phyloP scores from a whole-genome alignment of 2,329 filamentous ascomycete species.

The Cladophialophora chaetospira region DNA sequence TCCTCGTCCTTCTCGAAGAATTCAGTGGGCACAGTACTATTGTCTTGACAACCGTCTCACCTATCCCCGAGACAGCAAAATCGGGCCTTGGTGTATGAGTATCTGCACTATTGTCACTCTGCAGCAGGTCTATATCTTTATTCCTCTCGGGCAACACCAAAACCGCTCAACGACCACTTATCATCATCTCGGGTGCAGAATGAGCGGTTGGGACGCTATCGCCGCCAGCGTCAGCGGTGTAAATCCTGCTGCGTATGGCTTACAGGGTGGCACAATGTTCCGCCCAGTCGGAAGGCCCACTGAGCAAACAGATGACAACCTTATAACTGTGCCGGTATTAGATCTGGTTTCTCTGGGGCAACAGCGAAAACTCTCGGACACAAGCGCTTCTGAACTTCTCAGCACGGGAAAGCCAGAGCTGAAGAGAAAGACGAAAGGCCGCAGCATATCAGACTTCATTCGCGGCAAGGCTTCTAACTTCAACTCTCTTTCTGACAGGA shows the following conservation, averaged over 20 bases:
- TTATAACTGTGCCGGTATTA: conserved; percentile 29
- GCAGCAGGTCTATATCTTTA: no score
- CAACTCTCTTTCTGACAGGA: neutral
- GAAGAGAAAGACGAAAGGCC: neutral
- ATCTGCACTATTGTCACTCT: no score
- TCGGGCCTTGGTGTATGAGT: no score
- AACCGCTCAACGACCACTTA: no score
- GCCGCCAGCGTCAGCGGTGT: conserved; percentile 3
- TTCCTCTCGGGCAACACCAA: no score
- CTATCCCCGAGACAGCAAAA: no score
- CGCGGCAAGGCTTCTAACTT: conserved; percentile 9
- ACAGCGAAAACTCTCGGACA: neutral
- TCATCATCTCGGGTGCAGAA: neutral
- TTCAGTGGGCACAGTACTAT: no score
- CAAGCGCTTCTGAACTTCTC: neutral
- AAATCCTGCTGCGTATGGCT: neutral
- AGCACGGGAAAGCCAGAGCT: neutral
- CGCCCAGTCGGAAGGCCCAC: conserved; percentile 6
- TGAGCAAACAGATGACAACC: conserved; percentile 21
- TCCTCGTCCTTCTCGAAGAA: neutral
- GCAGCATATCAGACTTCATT: conserved; percentile 6
- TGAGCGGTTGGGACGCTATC: conserved; percentile 3
- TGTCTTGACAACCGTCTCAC: no score
- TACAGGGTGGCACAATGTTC: neutral
- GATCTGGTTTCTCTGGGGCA: conserved; percentile 3